Conservation (phyloP, 768 basidiomycete genomes). For the Lentinula sp. region DNA sequence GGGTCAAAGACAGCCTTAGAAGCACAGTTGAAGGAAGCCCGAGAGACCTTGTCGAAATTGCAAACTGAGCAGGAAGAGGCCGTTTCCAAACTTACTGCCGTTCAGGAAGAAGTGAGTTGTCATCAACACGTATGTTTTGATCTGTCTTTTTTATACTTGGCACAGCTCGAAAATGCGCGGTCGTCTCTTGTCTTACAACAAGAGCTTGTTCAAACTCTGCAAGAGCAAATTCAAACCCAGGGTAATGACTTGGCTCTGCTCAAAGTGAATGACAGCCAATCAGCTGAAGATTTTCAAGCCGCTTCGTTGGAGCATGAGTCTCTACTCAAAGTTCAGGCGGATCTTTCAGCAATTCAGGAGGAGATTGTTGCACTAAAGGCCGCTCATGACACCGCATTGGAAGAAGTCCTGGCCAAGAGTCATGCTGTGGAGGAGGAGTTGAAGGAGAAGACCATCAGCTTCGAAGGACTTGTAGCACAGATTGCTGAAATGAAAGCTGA, state of each 20-base stretch:
- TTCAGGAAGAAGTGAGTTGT: constrained; percentile 46
- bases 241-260: constrained; percentile 44
- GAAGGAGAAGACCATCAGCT: constrained; percentile 38
- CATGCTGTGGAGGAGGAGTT: constrained; percentile 42
- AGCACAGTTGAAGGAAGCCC: constrained; percentile 37
- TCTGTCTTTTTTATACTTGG: constrained; percentile 26
- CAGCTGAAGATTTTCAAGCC: constrained; percentile 34
- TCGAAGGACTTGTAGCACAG: constrained; percentile 40
- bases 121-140: neutral
- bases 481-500: constrained; percentile 50
- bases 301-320: constrained; percentile 60
- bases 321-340: constrained; percentile 55
- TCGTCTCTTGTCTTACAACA: constrained; percentile 32
- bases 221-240: constrained; percentile 42
- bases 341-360: constrained; percentile 47
- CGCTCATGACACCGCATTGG: constrained; percentile 42
- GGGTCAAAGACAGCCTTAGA: constrained; percentile 44
- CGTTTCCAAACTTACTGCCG: constrained; percentile 30
- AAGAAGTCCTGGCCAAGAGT: constrained; percentile 40
- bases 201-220: constrained; percentile 41
- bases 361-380: constrained; percentile 47
- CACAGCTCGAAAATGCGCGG: constrained; percentile 33
- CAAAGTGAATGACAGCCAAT: constrained; percentile 48
- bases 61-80: constrained; percentile 24
- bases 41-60: constrained; percentile 32